Evolutionary conservation across 495 filamentous ascomycete species (phyloP).

Genomic region (Tuber brumale): DNA sequence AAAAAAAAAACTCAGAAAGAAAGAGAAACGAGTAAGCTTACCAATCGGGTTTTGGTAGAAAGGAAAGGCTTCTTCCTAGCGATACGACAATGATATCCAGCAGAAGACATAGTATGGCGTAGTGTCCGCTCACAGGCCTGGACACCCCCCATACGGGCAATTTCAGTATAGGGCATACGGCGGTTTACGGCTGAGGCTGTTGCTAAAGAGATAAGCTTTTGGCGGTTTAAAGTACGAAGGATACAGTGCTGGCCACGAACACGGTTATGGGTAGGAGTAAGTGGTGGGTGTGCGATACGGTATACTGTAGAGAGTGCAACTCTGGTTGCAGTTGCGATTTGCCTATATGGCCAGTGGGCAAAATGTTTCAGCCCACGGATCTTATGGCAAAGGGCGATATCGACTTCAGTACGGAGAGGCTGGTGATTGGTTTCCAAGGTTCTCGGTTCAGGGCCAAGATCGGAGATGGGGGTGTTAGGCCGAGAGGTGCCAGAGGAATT

Average conservation of each 20-base stretch:
- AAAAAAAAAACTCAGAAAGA: too few species aligned
- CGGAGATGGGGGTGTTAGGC: not conserved
- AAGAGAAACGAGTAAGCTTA: too few species aligned
- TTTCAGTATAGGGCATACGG: not conserved
- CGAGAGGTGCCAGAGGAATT: too few species aligned
- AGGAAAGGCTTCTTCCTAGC: not conserved
- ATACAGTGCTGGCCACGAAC: too few species aligned
- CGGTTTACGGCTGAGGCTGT: too few species aligned
- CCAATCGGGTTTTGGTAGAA: not conserved
- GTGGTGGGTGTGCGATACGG: not conserved
- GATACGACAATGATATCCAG: not conserved
- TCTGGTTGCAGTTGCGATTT: not conserved
- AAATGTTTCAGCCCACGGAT: not conserved
- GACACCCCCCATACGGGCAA: not conserved
- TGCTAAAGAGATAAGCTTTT: too few species aligned
- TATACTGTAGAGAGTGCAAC: not conserved
- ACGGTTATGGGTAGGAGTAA: too few species aligned
- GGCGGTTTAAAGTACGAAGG: accelerated
- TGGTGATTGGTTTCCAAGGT: too few species aligned
- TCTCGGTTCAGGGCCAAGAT: not conserved
- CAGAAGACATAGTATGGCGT: not conserved
- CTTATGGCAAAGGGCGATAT: not conserved
- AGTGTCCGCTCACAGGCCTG: not conserved
- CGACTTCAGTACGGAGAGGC: not conserved
- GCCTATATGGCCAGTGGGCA: not conserved